These are phyloP conservation scores for Clonostachys rosea DNA, from an alignment of 2,329 filamentous ascomycete species.

Conservation along the genomic window DNA sequence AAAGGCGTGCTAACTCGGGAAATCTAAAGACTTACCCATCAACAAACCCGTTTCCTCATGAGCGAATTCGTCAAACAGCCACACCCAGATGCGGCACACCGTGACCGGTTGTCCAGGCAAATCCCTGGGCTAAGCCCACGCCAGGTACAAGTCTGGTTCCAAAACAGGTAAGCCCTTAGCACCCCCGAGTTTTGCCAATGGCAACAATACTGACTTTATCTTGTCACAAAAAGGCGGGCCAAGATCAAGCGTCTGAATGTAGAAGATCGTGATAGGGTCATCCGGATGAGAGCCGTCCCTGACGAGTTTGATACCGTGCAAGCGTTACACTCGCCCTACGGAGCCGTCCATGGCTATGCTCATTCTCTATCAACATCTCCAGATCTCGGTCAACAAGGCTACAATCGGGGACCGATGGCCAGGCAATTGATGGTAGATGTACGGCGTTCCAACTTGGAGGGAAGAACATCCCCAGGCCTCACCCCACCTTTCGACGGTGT, in stretches of 20 bases:
- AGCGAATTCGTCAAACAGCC: conserved; percentile 94
- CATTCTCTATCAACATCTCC: conserved; percentile 42
- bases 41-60: conserved; percentile 96
- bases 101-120: conserved; percentile 80
- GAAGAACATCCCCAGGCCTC: conserved; percentile 63
- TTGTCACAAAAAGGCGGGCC: conserved; percentile 43
- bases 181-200: neutral
- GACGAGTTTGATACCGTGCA: conserved; percentile 69
- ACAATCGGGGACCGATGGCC: conserved; percentile 43
- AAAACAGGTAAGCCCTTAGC: conserved; percentile 69
- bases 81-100: conserved; percentile 86
- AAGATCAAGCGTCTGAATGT: conserved; percentile 68
- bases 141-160: conserved; percentile 98
- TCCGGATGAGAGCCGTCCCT: conserved; percentile 67
- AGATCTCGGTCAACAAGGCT: conserved; percentile 36
- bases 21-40: conserved; percentile 74
- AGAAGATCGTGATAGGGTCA: conserved; percentile 67
- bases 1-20: neutral
- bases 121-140: conserved; percentile 88
- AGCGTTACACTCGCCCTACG: conserved; percentile 63
- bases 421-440: conserved; percentile 67
- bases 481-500: conserved; percentile 65
- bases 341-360: conserved; percentile 50
- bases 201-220: conserved; percentile 7
- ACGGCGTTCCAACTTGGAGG: conserved; percentile 57